Evolutionary conservation across 805 yeast species (phyloP), one percentile per base, ranked within the genome.

Genomic region (Saturnispora halmiae): DNA sequence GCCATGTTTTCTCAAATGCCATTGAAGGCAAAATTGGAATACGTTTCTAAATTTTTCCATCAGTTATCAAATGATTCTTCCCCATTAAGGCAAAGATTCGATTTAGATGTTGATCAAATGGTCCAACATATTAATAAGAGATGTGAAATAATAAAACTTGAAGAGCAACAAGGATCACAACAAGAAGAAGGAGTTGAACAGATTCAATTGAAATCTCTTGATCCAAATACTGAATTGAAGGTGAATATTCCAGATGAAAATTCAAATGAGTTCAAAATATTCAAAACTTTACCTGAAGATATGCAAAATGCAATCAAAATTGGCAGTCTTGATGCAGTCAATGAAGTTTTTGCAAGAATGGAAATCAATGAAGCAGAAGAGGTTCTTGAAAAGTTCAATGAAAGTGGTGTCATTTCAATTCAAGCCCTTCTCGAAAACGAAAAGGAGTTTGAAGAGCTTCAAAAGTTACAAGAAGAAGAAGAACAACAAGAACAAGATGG

Each of bases 161-260:
- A 82, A 51, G 66, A 67, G 29, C 62, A 53, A 7, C 70, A 57
- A 27, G 65, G 58, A 19, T n/a, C n/a, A n/a, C 72, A 59, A 27
- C 65, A 60, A 22, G 73, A 60, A 30, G 88, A 77, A 34, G 69
- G 60, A n/a, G 90, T 78, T 38, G 90, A 79, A 43, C 77, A 81
- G 45, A 87, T 90, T 49, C 98, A 90, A 63, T 68, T 90, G 55
- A 83, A 83, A 55, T 77, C 95, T 0, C 71, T 88, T 44, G 97
- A 90, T 60, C 95, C 92, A 31, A 71, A 78, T 44, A 75, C 87
- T 2, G 79, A 81, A 58, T 67, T 90, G 33, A 69, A 75, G 36
- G 85, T 90, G 11, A 72, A 69, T 43, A 62, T 84, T 13, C 96
- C 96, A 6, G 61, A 63, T 40, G 72, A 72, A n/a, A 69, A 72